Percentiles rank a stretch among this genome's conserved stretches.
Conservation (phyloP, 1,284 basidiomycete genomes). For the Fomitopsis schrenkii region DNA sequence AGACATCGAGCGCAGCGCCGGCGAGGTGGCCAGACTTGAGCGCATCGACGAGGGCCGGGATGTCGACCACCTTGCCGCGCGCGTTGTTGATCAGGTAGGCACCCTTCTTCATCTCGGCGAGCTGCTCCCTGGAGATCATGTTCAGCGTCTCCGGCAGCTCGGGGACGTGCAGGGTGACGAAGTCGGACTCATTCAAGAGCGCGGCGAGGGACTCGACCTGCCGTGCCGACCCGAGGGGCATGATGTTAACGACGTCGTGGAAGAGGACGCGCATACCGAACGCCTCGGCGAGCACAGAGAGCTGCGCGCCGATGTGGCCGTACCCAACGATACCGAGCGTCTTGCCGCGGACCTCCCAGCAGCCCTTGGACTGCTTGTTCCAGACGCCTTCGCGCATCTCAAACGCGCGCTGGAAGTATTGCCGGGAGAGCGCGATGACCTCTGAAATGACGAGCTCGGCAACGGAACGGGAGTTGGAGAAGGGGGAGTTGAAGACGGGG, state of each 20-base stretch:
- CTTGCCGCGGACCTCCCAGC: conserved; percentile 98
- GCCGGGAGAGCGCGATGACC: conserved; percentile 91
- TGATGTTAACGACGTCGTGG: conserved; percentile 94
- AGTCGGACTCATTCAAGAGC: conserved; percentile 83
- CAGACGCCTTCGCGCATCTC: conserved; percentile 91
- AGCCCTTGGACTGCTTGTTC: conserved; percentile 99
- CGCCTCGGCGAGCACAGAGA: conserved; percentile 95
- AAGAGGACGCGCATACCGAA: conserved; percentile 97
- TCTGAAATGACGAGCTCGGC: conserved; percentile 98
- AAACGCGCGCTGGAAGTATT: conserved; percentile 84
- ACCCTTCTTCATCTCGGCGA: conserved; percentile 93
- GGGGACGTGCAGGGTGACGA: conserved; percentile 95
- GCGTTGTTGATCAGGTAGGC: conserved; percentile 98
- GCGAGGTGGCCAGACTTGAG: conserved; percentile 85
- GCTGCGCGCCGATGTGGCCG: conserved; percentile 97
- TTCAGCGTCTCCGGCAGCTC: conserved; percentile 95
- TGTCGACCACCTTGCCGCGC: conserved; percentile 92
- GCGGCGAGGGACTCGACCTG: conserved; percentile 84
- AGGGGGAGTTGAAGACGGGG: conserved; percentile 99
- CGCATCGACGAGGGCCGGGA: conserved; percentile 83
- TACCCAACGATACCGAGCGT: conserved; percentile 98
- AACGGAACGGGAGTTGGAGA: conserved; percentile 99
- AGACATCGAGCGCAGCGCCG: conserved; percentile 95
- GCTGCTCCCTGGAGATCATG: conserved; percentile 81
- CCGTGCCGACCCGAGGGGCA: conserved; percentile 93